Percentiles rank a stretch among this genome's conserved stretches.
These are phyloP conservation scores for Lindgomyces ingoldianus DNA, from an alignment of 495 filamentous ascomycete species.

Conservation along the genomic window DNA sequence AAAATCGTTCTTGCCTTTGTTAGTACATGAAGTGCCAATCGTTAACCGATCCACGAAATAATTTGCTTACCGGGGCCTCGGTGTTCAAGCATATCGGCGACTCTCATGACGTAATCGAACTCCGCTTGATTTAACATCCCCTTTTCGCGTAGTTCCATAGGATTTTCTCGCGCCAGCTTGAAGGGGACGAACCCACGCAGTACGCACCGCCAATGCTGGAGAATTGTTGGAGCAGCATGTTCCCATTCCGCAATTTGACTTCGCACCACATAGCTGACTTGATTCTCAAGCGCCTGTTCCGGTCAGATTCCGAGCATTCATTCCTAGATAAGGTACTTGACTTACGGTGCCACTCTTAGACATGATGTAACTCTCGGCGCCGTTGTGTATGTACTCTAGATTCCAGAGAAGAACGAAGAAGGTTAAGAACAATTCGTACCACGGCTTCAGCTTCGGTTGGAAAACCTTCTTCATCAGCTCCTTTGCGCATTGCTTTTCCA, in stretches of 20 bases:
- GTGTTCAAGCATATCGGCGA: constrained; percentile 6
- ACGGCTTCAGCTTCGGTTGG: constrained; percentile 24
- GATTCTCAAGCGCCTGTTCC: constrained; percentile 15
- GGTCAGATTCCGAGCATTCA: not conserved
- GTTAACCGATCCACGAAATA: no score
- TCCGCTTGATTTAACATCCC: constrained; percentile 13
- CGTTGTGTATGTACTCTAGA: constrained; percentile 27
- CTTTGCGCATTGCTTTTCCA: constrained; percentile 20
- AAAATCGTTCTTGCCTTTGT: not conserved
- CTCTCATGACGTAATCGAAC: constrained; percentile 14
- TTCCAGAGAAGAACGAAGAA: constrained; percentile 36
- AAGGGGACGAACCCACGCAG: constrained; percentile 33
- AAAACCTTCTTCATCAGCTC: constrained; percentile 17
- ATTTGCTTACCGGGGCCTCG: constrained; percentile 9
- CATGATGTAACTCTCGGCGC: constrained; percentile 31
- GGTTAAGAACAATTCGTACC: constrained; percentile 36
- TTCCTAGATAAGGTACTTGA: not conserved
- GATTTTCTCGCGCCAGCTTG: constrained; percentile 30
- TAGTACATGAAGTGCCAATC: not conserved
- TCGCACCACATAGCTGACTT: constrained; percentile 28
- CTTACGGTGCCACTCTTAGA: constrained; percentile 35
- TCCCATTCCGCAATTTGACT: constrained; percentile 33
- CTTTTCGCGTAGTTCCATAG: constrained; percentile 13
- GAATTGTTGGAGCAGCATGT: constrained; percentile 4
- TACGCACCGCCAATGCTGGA: constrained; percentile 27